Base-by-base conservation (phyloP, 495 filamentous ascomycete species). In the Aspergillus saccharolyticus region DNA sequence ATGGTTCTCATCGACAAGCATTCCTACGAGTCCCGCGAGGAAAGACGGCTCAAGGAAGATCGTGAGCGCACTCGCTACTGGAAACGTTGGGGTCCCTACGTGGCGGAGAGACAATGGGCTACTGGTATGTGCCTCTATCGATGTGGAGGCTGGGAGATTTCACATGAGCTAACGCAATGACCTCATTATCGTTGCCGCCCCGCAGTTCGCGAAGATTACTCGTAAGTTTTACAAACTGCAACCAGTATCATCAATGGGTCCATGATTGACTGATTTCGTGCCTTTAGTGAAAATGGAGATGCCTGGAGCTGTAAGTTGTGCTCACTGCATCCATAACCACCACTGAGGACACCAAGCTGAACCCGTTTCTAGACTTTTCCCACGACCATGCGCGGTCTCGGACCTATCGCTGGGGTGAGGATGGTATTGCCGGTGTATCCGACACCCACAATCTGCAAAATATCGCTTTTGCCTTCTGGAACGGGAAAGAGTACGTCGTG, bases 401-500 rank as follows among this genome's bases (percentile, higher is more conserved):
- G 67, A 81, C 89, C 47, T 97, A 88, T 69, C 83, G 93, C 57
- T 97, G 93, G 93, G 93, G 93, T 57, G 93, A 97, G 65, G 93
- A 97, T 68, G 93, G 93, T 53, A 97, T 97, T 75, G 93, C 92
- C 42, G 93, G 93, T 62, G 91, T 97, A 33, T 97, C 85, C 21
- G 93, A 97, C 67, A 87, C 89, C 9, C 93, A 97, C 60, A 89
- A 89, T 42, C 72, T 87, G 28, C 89, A 96, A 73, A 94, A 96
- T 67, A 88, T 97, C 66, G 89, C 89, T 0, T 97, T 96, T 78
- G 83, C 90, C 24, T 97, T 97, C 74, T 97, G 93, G 93, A 97
- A 97, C 70, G 90, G 88, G 71, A 85, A 96, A 75, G 93, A 97
- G 90, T 93, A 73, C 57, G 89, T 78, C 21, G 52, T 33, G 30